Conservation (phyloP, 805 yeast genomes). For the Candida ovalis region DNA sequence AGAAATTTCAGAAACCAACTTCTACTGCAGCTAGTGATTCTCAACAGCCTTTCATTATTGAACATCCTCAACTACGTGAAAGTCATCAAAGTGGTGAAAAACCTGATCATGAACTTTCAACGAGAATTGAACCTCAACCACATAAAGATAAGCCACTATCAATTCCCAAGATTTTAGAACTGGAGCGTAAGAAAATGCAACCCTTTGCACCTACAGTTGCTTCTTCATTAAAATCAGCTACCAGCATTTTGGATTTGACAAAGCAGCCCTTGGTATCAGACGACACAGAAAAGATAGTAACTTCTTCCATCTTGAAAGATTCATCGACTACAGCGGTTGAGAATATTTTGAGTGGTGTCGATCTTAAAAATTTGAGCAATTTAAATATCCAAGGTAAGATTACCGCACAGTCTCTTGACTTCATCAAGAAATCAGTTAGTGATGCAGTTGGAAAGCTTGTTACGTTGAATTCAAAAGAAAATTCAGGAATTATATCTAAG, state of each 20-base stretch:
- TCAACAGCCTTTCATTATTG: background rate
- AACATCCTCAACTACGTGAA: background rate
- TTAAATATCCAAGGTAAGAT: slow-evolving; percentile 10
- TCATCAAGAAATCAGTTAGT: slow-evolving; percentile 14
- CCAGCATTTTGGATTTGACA: background rate
- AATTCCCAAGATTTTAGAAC: slow-evolving; percentile 58
- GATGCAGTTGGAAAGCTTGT: slow-evolving; percentile 8
- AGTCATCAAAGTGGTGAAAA: background rate
- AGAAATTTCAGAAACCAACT: slow-evolving; percentile 18
- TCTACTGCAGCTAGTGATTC: slow-evolving; percentile 2
- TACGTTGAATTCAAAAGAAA: background rate
- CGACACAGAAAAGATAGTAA: background rate
- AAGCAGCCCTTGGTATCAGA: background rate
- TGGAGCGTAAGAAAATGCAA: slow-evolving; percentile 43
- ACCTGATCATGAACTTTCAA: background rate
- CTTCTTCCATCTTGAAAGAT: background rate
- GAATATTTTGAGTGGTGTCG: slow-evolving; percentile 3
- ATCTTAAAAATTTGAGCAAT: slow-evolving; percentile 7
- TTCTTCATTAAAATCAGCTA: background rate
- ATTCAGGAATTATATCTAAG: slow-evolving; percentile 4
- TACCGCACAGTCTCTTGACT: slow-evolving; percentile 9
- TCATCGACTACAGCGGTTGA: background rate
- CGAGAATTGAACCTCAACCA: background rate
- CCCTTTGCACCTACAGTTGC: background rate
- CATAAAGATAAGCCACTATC: slow-evolving; percentile 35